Evolutionary conservation across 345 rosid species (phyloP).

Genomic region (Pseudoturritis turrita): DNA sequence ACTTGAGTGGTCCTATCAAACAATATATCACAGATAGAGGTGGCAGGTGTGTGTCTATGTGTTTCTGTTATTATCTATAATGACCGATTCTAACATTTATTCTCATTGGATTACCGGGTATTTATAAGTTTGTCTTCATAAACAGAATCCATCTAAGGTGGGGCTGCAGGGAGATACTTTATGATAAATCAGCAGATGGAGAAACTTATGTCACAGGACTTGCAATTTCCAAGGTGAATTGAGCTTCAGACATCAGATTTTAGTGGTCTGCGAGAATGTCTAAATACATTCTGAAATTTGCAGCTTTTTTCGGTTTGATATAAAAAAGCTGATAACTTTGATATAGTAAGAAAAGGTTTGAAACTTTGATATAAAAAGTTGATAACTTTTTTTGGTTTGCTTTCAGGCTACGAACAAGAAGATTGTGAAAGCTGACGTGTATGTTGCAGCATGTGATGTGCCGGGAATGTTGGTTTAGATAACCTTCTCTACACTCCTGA

Average conservation of each 20-base stretch:
- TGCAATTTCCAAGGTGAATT: conserved; percentile 74
- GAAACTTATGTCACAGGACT: conserved; percentile 73
- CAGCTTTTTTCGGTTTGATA: too few relatives aligned
- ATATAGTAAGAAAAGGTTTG: not conserved
- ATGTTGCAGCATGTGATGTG: conserved; percentile 97
- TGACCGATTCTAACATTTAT: not conserved
- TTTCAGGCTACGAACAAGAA: conserved; percentile 82
- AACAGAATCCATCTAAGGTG: conserved; percentile 96
- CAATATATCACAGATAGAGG: conserved; percentile 81
- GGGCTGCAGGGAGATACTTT: conserved; percentile 93
- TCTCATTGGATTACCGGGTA: not conserved
- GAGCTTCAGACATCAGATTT: not conserved
- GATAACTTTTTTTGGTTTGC: not conserved
- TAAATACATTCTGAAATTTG: not conserved
- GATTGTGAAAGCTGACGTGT: conserved; percentile 87
- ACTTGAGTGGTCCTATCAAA: conserved; percentile 91
- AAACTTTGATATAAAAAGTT: not conserved
- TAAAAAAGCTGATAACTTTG: too few relatives aligned
- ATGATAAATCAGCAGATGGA: conserved; percentile 57
- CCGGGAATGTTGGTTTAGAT: conserved; percentile 92
- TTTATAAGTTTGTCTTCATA: conserved; percentile 15
- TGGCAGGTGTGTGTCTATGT: conserved; percentile 53
- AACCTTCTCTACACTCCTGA: conserved; percentile 95
- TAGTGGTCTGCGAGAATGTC: not conserved
- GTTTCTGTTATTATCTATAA: not conserved